Evolutionary conservation across 2,329 filamentous ascomycete species (phyloP).

Genomic region (Ascosphaera apis): DNA sequence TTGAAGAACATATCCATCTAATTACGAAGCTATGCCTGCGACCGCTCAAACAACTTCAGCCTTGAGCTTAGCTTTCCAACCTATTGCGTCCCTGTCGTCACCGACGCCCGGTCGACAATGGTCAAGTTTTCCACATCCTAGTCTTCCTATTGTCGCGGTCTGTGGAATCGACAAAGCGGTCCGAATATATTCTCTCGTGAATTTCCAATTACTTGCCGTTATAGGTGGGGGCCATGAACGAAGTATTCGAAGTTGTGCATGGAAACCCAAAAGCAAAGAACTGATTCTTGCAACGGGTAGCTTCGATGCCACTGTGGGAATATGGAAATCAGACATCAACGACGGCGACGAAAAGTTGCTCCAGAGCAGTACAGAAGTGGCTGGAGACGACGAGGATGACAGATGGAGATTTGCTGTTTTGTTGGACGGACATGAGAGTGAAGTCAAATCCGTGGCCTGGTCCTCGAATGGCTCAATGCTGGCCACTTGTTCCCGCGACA

Average conservation of each 20-base stretch:
- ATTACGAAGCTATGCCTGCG: no score
- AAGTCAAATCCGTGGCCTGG: constrained; percentile 63
- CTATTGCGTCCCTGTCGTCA: constrained; percentile 31
- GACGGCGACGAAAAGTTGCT: constrained; percentile 3
- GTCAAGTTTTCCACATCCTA: constrained; percentile 66
- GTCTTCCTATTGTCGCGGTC: constrained; percentile 69
- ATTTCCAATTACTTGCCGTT: constrained; percentile 53
- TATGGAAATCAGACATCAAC: constrained; percentile 36
- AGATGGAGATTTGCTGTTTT: constrained; percentile 89
- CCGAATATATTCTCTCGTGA: constrained; percentile 68
- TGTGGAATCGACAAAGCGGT: constrained; percentile 68
- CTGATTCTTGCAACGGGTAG: constrained; percentile 75
- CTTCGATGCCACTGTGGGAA: constrained; percentile 78
- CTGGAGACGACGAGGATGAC: constrained; percentile 35
- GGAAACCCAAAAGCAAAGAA: constrained; percentile 54
- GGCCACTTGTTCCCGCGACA: constrained; percentile 79
- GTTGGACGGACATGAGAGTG: constrained; percentile 82
- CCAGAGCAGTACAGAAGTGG: constrained; percentile 18
- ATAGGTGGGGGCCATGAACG: constrained; percentile 78
- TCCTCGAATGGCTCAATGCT: constrained; percentile 47
- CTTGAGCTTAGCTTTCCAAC: no score
- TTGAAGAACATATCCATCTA: no score
- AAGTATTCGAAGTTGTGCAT: constrained; percentile 63
- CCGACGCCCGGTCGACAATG: constrained; percentile 45
- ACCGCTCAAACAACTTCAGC: no score